Percentiles rank a stretch among this genome's conserved stretches.
These are phyloP conservation scores for Pseudohyphozyma bogoriensis DNA, from an alignment of 768 basidiomycete species.

Conservation along the genomic window DNA sequence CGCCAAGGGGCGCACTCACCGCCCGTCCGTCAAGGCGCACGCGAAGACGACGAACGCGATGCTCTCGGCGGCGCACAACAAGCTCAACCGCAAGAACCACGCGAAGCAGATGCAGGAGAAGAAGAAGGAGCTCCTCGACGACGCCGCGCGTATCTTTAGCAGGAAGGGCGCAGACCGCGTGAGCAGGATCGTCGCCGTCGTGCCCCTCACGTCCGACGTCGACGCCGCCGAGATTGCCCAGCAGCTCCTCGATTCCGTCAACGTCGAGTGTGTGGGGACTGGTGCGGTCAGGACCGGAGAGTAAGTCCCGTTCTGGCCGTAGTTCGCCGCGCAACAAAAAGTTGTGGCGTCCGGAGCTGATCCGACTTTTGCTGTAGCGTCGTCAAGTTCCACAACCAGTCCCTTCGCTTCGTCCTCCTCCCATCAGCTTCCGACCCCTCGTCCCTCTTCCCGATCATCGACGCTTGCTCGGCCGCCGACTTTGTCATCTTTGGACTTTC, in stretches of 20 bases:
- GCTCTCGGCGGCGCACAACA: conserved; percentile 50
- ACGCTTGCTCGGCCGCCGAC: conserved; percentile 78
- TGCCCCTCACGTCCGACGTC: conserved; percentile 68
- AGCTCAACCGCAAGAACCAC: conserved; percentile 68
- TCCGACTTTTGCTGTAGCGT: conserved; percentile 46
- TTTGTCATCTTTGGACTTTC: conserved; percentile 81
- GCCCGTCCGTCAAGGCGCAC: conserved; percentile 14
- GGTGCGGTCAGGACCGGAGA: background rate
- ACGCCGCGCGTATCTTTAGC: conserved; percentile 65
- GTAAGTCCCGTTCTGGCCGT: background rate
- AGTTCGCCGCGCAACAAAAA: background rate
- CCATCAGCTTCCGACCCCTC: conserved; percentile 31
- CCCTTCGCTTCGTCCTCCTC: conserved; percentile 73
- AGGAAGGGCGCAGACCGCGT: conserved; percentile 55
- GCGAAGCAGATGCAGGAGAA: conserved; percentile 70
- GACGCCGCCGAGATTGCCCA: conserved; percentile 46
- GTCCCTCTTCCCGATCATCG: conserved; percentile 61
- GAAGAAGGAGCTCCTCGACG: conserved; percentile 59
- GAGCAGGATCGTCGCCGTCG: conserved; percentile 75
- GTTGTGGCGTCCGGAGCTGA: too few species aligned
- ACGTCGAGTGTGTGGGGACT: conserved; percentile 46
- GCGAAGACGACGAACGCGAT: conserved; percentile 29
- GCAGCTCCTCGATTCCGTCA: conserved; percentile 54
- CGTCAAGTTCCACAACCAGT: conserved; percentile 64
- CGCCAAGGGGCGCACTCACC: conserved; percentile 42